Percentiles rank a stretch among this genome's conserved stretches.
These are phyloP conservation scores for Maudiozyma pseudohumilis DNA, from an alignment of 805 yeast genomes.

Conservation along the genomic window DNA sequence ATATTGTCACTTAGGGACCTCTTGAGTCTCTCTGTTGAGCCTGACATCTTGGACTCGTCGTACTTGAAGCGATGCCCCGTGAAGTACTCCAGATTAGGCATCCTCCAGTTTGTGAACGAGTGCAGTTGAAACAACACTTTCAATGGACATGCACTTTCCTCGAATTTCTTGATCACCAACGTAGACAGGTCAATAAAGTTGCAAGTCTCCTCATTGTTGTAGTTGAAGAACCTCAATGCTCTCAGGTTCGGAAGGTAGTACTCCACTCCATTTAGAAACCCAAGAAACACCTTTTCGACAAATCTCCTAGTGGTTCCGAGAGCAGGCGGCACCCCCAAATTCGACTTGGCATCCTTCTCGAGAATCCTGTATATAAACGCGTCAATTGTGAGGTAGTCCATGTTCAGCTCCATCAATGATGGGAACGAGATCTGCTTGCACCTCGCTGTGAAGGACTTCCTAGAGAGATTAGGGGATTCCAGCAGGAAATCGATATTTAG, in stretches of 20 bases:
- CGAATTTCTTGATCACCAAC: conserved; percentile 11
- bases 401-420: conserved; percentile 6
- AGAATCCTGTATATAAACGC: conserved; percentile 12
- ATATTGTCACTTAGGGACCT: conserved; percentile 11
- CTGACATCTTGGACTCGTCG: conserved; percentile 12
- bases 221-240: conserved; percentile 9
- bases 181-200: conserved; percentile 18
- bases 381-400: conserved; percentile 17
- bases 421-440: conserved; percentile 13
- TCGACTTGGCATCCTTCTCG: conserved; percentile 4
- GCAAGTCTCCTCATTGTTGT: conserved; percentile 10
- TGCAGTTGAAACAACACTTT: conserved; percentile 15
- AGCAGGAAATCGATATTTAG: conserved; percentile 6
- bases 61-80: conserved; percentile 22
- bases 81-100: conserved; percentile 14
- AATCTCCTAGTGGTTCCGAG: conserved; percentile 1
- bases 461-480: not conserved
- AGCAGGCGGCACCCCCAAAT: no score
- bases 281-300: conserved; percentile 7
- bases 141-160: conserved; percentile 7
- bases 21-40: conserved; percentile 8
- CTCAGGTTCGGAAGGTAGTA: conserved; percentile 11
- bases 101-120: conserved; percentile 20
- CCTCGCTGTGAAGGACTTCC: conserved; percentile 5
- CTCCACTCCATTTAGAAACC: conserved; percentile 7